Evolutionary conservation across 139 green algal species (phyloP).

Genomic region (Auxenochlorella pyrenoidosa): DNA sequence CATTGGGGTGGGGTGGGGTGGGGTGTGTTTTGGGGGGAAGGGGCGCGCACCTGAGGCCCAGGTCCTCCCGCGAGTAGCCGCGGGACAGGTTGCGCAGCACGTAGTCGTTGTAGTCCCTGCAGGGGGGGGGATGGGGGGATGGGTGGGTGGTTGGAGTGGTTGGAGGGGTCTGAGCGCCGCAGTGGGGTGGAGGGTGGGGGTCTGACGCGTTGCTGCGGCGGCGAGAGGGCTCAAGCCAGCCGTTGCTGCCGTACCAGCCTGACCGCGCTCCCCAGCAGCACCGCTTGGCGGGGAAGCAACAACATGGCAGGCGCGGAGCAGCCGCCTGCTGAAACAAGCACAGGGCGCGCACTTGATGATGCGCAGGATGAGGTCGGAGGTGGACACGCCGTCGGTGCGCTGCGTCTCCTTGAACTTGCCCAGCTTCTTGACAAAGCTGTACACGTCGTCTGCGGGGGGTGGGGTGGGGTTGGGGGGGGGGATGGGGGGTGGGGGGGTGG

Average conservation of each 20-base stretch:
- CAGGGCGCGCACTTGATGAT: conserved; percentile 72
- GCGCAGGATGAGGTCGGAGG: conserved; percentile 92
- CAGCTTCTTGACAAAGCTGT: conserved; percentile 81
- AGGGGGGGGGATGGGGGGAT: neutral
- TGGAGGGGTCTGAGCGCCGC: no score
- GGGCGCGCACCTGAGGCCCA: conserved; percentile 62
- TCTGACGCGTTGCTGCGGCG: no score
- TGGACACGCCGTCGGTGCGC: conserved; percentile 91
- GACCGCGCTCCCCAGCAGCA: no score
- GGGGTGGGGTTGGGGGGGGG: neutral
- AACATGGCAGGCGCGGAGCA: no score
- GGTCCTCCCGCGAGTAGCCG: conserved; percentile 85
- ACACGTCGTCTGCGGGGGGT: conserved; percentile 57
- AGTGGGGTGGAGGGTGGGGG: no score
- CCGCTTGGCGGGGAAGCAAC: no score
- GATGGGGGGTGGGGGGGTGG: no score
- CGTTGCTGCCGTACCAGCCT: neutral
- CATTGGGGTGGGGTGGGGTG: no score
- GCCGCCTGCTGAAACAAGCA: no score
- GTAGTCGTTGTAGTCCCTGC: conserved; percentile 91
- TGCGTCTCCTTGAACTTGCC: conserved; percentile 87
- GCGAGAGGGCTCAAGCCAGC: no score
- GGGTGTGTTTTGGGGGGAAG: no score
- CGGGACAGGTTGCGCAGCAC: conserved; percentile 90
- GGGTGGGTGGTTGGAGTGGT: no score